Evolutionary conservation across 495 filamentous ascomycete species (phyloP), one percentile per base, ranked within the genome.

Genomic region (Pyronema omphalodes): DNA sequence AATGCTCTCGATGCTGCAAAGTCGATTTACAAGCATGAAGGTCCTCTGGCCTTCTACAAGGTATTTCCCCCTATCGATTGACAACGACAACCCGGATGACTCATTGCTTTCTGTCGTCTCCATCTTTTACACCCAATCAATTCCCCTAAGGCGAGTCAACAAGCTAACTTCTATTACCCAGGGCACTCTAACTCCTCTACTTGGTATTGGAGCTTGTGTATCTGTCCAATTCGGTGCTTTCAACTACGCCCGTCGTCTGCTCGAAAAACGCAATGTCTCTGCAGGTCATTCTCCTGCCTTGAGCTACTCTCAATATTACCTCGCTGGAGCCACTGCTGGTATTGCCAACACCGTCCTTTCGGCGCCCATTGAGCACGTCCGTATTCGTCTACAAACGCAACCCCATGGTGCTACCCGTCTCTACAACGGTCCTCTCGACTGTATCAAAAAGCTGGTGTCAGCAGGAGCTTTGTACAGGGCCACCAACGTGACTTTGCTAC

Each of bases 201-300:
- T 98, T 36, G 91, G 91, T 58, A 96, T 98, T 65, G 91, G 91
- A 63, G 93, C 93, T 55, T 98, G 91, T 66, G 91, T 95, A 35
- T 91, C 86, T 37, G 82, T 98, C 61, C 91, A 98, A 75, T 98
- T 98, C 70, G 91, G 91, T 58, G 91, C 82, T 62, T 98, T 96
- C 78, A 86, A 94, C 73, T 81, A 82, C 59, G 88, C 89, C 11
- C 85, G 87, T 40, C 81, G 93, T 41, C 78, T 75, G 55, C 79
- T 98, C 67, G 88, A 94, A 70, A 70, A 78, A 51, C 19, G 18
- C 12, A 70, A 74, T 49, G 89, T 89, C 67, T 66, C 74, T 55
- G 66, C 70, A 53, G 70, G 70, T 52, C 45, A 57, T 17, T 59
- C 61, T 37, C 33, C 51, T 51, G 68, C 71, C 33, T 77, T 91